Evolutionary conservation across 2,329 filamentous ascomycete species (phyloP).

Genomic region (Trichoderma guizhouense): DNA sequence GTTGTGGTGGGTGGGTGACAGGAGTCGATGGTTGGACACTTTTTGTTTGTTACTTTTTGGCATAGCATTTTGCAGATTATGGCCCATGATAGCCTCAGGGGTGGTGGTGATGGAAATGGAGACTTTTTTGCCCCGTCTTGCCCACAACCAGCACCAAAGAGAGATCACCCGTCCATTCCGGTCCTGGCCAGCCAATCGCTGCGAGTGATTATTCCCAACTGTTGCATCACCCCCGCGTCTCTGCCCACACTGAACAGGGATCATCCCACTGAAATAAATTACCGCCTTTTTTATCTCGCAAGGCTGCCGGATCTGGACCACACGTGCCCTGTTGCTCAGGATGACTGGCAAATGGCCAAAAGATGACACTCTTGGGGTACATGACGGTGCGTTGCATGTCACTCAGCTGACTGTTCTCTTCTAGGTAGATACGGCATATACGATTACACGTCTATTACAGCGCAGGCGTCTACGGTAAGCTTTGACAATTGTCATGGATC

Average conservation of each 20-base stretch:
- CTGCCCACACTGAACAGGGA: background rate
- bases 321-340: background rate
- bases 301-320: background rate
- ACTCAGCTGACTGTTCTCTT: background rate
- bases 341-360: background rate
- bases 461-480: background rate
- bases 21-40: background rate
- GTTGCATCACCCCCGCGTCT: background rate
- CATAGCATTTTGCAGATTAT: background rate
- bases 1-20: background rate
- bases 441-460: background rate
- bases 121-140: background rate
- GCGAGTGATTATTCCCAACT: background rate
- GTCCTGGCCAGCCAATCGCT: background rate
- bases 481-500: background rate
- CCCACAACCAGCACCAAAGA: background rate
- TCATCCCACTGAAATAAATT: background rate
- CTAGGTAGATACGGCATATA: background rate
- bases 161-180: background rate
- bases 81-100: background rate
- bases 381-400: background rate
- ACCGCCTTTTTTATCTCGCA: background rate
- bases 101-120: background rate
- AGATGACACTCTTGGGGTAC: background rate
- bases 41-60: background rate